Base-by-base conservation (phyloP, 2,329 filamentous ascomycete species). In the Albifimbria verrucaria region DNA sequence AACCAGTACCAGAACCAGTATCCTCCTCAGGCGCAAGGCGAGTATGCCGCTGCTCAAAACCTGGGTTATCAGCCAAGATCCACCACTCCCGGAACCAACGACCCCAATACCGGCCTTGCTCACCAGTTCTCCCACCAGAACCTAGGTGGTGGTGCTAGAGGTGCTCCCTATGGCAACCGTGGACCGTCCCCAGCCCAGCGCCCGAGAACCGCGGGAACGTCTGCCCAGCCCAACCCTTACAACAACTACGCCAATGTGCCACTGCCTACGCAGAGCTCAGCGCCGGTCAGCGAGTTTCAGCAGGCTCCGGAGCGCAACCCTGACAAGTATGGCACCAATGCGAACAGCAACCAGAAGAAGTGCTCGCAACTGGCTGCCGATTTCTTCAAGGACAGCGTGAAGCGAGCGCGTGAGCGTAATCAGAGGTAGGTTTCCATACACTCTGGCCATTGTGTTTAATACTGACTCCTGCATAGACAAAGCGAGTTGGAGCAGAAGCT, bases 331-430 rank as follows among this genome's bases (percentile, higher is more conserved):
- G 83, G 83, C 28, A 68, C 77, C 52, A 80, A 82, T 60, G 78
- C 83, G 59, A 85, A 86, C 65, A 86, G 85, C 68, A 88, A 88
- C 68, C 83, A 87, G 73, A 87, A 86, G 73, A 86, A 85, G 66
- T 87, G 85, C 68, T 82, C 81, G 15, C 82, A 86, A 65, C 69
- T 87, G 66, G 89, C 95, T 39, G 85, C 88, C 52, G 92, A 94
- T 63, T 97, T 97, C 78, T 99, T 97, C 84, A 95, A 96, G 74
- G 93, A 99, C 73, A 97, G 93, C 69, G 95, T 99, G 52, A 93
- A 96, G 78, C 86, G 94, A 63, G 94, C 94, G 49, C 85, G 93
- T 62, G 94, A 97, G 75, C 87, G 94, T 54, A 99, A 99, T 71
- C 87, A 95, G 72, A 89, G 92, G 92, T 96, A 75, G 63, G 81